These are phyloP conservation scores for Penicillium arizonense DNA, from an alignment of 495 filamentous ascomycete species.

Conservation along the genomic window DNA sequence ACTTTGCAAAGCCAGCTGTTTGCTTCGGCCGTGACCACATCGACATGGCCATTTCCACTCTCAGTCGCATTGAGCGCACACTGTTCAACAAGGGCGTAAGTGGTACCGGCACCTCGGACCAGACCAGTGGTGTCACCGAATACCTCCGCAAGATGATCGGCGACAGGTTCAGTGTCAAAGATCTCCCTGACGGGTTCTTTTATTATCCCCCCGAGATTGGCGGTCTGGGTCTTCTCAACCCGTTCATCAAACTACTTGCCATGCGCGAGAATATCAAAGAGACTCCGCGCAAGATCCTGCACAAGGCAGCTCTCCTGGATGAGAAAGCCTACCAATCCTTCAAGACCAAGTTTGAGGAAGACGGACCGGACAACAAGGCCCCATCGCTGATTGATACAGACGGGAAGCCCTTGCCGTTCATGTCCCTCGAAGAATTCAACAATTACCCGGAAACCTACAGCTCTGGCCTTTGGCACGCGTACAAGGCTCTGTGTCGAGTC, in stretches of 20 bases:
- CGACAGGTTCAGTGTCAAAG: constrained; percentile 50
- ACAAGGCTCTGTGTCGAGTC: constrained; percentile 34
- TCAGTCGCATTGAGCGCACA: constrained; percentile 56
- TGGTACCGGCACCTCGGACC: constrained; percentile 4
- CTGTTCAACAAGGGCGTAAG: constrained; percentile 39
- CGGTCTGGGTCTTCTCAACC: constrained; percentile 55
- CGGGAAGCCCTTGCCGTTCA: constrained; percentile 38
- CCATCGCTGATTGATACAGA: constrained; percentile 10
- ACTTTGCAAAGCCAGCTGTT: constrained; percentile 63
- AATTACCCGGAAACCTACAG: constrained; percentile 50
- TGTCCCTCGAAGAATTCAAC: constrained; percentile 54
- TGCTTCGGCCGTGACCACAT: constrained; percentile 65
- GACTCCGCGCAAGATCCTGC: constrained; percentile 42
- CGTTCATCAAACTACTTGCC: constrained; percentile 52
- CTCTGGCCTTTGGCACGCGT: constrained; percentile 26
- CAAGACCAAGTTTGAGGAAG: constrained; percentile 45
- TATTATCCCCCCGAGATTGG: constrained; percentile 62
- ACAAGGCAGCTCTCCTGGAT: constrained; percentile 45
- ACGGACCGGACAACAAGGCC: constrained; percentile 10
- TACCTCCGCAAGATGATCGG: constrained; percentile 56
- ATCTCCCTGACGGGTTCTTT: constrained; percentile 67
- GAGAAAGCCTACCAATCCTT: constrained; percentile 42
- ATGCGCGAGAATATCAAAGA: constrained; percentile 52
- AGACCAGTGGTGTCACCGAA: constrained; percentile 49
- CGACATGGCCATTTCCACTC: constrained; percentile 59